These are phyloP conservation scores for Scheffersomyces lignosus DNA, from an alignment of 805 yeast species.

Conservation along the genomic window DNA sequence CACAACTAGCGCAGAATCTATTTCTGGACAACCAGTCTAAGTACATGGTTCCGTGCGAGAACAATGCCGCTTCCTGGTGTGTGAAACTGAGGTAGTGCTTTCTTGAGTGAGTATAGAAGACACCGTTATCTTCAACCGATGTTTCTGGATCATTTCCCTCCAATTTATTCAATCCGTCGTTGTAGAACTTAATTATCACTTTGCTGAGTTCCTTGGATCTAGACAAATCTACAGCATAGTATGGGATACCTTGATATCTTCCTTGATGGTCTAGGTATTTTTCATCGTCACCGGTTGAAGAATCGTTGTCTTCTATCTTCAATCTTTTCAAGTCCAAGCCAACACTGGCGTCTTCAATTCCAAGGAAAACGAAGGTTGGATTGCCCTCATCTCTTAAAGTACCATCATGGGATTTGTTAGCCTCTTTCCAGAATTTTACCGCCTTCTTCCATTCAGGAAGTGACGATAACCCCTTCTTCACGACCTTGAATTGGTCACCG, in stretches of 20 bases:
- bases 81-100: constrained; percentile 37
- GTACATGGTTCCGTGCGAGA: constrained; percentile 80
- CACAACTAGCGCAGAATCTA: constrained; percentile 86
- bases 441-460: constrained; percentile 9
- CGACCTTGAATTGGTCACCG: constrained; percentile 12
- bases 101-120: constrained; percentile 34
- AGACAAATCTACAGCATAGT: constrained; percentile 61
- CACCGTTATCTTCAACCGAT: constrained; percentile 10
- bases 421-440: constrained; percentile 25
- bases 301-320: constrained; percentile 24
- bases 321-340: constrained; percentile 34
- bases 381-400: constrained; percentile 39
- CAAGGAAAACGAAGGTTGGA: constrained; percentile 44
- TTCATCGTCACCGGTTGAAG: constrained; percentile 15
- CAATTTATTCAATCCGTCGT: constrained; percentile 1
- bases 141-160: constrained; percentile 14
- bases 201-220: constrained; percentile 41
- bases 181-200: constrained; percentile 29
- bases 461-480: constrained; percentile 7
- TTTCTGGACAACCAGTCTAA: constrained; percentile 81
- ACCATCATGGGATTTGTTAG: constrained; percentile 34
- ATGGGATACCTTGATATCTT: constrained; percentile 60
- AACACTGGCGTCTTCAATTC: constrained; percentile 46
- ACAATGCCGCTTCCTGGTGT: constrained; percentile 58
- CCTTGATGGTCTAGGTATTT: constrained; percentile 45